Evolutionary conservation across 495 filamentous ascomycete genomes (phyloP).

Genomic region (Trichoderma reesei): DNA sequence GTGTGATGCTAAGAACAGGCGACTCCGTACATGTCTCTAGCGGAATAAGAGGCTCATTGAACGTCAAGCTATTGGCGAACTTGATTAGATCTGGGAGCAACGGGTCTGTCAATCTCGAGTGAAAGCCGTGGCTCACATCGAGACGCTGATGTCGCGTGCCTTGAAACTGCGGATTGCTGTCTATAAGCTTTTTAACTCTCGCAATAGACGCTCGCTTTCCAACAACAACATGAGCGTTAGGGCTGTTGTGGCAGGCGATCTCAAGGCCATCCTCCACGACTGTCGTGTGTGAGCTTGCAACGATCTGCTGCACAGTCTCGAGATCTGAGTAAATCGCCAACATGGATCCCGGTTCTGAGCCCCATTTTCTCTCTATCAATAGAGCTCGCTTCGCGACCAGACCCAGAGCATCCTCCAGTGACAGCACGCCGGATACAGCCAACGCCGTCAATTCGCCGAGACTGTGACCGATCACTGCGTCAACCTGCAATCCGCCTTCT

Average conservation of each 20-base stretch:
- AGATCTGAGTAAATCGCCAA: conserved; percentile 21
- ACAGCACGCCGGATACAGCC: conserved; percentile 18
- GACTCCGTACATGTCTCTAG: conserved; percentile 25
- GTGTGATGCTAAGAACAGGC: conserved; percentile 18
- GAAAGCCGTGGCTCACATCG: conserved; percentile 34
- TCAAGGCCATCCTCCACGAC: conserved; percentile 15
- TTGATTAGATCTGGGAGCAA: conserved; percentile 22
- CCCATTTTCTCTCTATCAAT: conserved; percentile 39
- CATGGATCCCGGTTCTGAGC: conserved; percentile 40
- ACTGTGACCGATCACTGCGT: neutral
- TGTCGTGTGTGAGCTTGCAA: conserved; percentile 7
- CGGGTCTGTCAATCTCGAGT: conserved; percentile 31
- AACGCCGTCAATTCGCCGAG: conserved; percentile 1
- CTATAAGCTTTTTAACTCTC: conserved; percentile 12
- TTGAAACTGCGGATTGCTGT: neutral
- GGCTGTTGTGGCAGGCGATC: conserved; percentile 34
- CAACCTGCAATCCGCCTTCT: conserved; percentile 24
- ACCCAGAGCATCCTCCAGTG: conserved; percentile 22
- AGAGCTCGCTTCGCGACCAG: conserved; percentile 34
- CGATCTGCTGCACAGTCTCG: conserved; percentile 2
- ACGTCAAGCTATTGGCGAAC: conserved; percentile 19
- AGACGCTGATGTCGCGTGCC: conserved; percentile 18
- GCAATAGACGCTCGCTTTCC: conserved; percentile 20
- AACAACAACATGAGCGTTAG: conserved; percentile 24
- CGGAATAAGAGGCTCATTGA: conserved; percentile 21